A percentile compares a stretch with the other conserved stretches of the same genome.
Conservation (phyloP, 2,329 filamentous ascomycete genomes). For the Aureobasidium sp. region DNA sequence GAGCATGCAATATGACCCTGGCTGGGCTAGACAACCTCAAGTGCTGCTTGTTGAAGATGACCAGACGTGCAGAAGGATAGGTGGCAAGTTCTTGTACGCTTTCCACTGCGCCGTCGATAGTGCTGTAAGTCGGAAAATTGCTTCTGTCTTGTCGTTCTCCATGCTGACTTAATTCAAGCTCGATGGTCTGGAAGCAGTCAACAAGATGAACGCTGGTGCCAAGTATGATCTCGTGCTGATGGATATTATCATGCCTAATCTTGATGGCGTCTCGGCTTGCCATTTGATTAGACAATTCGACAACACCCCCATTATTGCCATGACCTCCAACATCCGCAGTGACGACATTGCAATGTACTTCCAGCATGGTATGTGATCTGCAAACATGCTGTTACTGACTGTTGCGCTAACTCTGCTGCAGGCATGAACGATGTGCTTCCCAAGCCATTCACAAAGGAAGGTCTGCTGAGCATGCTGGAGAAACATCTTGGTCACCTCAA, state of each 20-base stretch:
- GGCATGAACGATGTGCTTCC: conserved; percentile 97
- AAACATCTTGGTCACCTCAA: conserved; percentile 82
- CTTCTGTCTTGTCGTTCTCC: not conserved
- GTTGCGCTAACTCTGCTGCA: conserved; percentile 46
- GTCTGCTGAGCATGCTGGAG: conserved; percentile 72
- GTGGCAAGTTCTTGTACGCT: conserved; percentile 59
- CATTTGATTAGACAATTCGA: conserved; percentile 87
- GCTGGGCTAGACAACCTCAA: conserved; percentile 62
- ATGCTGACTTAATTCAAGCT: conserved; percentile 45
- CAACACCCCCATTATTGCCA: conserved; percentile 83
- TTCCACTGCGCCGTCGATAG: conserved; percentile 59
- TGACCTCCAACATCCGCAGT: conserved; percentile 96
- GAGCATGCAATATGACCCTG: conserved; percentile 54
- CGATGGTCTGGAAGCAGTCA: conserved; percentile 85
- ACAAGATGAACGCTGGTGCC: conserved; percentile 63
- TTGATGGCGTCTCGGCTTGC: conserved; percentile 91
- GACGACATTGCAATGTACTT: conserved; percentile 98
- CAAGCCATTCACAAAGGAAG: conserved; percentile 88
- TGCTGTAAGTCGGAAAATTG: conserved; percentile 43
- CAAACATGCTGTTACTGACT: no score
- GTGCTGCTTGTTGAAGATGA: conserved; percentile 87
- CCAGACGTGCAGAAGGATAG: conserved; percentile 59
- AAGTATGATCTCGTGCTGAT: conserved; percentile 56
- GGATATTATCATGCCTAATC: conserved; percentile 86
- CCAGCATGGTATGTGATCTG: conserved; percentile 66